Conservation (phyloP, 345 rosid species). For the Aurinia saxatilis region DNA sequence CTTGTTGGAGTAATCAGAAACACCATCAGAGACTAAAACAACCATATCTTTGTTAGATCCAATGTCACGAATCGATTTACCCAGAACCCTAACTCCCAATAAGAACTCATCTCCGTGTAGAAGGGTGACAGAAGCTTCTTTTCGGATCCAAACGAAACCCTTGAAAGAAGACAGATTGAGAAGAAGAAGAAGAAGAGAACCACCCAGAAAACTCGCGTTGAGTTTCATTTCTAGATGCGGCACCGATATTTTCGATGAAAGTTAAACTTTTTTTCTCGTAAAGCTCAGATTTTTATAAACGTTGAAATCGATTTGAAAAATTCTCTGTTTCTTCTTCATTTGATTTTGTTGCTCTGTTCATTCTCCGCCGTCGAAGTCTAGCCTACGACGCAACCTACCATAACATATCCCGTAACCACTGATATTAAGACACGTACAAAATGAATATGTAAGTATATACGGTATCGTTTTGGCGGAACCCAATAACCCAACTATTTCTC, state of each 20-base stretch:
- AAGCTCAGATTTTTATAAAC: background rate
- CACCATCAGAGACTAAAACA: conserved; percentile 91
- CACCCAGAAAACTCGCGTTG: conserved; percentile 21
- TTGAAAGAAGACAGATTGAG: conserved; percentile 24
- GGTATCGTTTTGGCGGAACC: no score
- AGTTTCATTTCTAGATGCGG: conserved; percentile 20
- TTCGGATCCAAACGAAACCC: conserved; percentile 31
- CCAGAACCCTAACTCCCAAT: conserved; percentile 88
- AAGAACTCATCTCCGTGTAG: conserved; percentile 92
- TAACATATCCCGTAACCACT: background rate
- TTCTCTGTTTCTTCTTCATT: conserved; percentile 8
- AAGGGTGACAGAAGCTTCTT: conserved; percentile 78
- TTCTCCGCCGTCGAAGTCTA: conserved; percentile 3
- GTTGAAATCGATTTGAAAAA: conserved; percentile 15
- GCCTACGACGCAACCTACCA: background rate
- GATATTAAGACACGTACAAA: background rate
- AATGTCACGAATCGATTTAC: conserved; percentile 78
- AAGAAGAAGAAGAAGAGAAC: conserved; percentile 25
- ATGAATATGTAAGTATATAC: no score
- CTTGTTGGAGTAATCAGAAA: conserved; percentile 61
- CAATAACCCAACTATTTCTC: no score
- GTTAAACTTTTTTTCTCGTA: no score
- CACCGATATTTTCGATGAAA: conserved; percentile 34
- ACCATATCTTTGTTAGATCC: conserved; percentile 81
- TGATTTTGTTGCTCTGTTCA: background rate